Percentiles rank a stretch among this genome's conserved stretches.
Conservation (phyloP, 1,284 basidiomycete species). For the Golubevia sp. region DNA sequence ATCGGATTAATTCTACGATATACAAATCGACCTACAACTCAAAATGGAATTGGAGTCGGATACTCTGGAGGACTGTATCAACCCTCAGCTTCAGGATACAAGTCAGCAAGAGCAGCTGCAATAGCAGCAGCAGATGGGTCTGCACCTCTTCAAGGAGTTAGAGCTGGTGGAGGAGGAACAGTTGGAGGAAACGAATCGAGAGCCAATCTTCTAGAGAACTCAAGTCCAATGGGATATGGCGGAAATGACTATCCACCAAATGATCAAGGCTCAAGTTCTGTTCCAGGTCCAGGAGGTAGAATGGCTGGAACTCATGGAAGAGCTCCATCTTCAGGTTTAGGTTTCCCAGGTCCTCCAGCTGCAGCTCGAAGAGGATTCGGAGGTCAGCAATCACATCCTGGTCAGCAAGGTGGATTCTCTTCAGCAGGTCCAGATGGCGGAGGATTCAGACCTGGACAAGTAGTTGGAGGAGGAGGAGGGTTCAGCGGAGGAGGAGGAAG, state of each 20-base stretch:
- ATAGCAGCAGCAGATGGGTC: neutral
- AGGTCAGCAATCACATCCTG: slow-evolving; percentile 20
- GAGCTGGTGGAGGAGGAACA: no score
- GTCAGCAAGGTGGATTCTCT: slow-evolving; percentile 2
- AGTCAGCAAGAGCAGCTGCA: neutral
- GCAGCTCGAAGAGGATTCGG: slow-evolving; percentile 29
- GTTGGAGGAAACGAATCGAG: slow-evolving; percentile 17
- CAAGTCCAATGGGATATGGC: slow-evolving; percentile 29
- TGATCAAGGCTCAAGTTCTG: neutral
- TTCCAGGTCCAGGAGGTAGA: neutral
- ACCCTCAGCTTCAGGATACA: slow-evolving; percentile 33
- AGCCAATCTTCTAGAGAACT: slow-evolving; percentile 24
- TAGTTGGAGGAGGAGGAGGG: slow-evolving; percentile 8
- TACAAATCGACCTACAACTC: slow-evolving; percentile 19
- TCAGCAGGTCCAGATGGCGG: slow-evolving; percentile 20
- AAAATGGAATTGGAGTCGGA: slow-evolving; percentile 7
- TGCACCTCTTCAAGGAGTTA: neutral
- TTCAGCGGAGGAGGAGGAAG: neutral
- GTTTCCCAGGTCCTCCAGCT: slow-evolving; percentile 26
- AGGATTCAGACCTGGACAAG: slow-evolving; percentile 26
- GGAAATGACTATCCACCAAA: slow-evolving; percentile 20
- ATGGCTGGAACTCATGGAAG: slow-evolving; percentile 13
- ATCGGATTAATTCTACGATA: slow-evolving; percentile 27
- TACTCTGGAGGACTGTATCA: slow-evolving; percentile 21
- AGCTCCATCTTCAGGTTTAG: slow-evolving; percentile 26